Base-by-base conservation (phyloP, 805 yeast genomes). In the Lachancea nothofagi region DNA sequence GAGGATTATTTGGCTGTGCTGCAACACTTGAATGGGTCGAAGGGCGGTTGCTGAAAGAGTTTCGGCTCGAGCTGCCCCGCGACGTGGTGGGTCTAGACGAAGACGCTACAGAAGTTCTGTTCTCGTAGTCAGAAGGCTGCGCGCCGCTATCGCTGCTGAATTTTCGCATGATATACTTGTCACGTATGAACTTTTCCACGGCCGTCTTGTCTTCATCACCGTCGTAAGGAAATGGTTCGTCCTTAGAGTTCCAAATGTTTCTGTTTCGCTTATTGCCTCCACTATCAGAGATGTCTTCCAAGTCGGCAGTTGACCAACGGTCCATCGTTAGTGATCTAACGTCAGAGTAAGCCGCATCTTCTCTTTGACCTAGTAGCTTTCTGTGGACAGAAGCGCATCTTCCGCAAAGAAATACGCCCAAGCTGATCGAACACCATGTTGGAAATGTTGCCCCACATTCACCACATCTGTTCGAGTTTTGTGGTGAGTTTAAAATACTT, bases 331-430 rank as follows among this genome's bases (percentile, higher is more conserved):
- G 64, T 0, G 89, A 80, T 52, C 83, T 83, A 6, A 84, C 85
- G 36, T 67, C 63, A 4, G 89, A 79, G 9, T 80, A 61, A 29
- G 77, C 77, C 7, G 38, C 51, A 33, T 58, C 62, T 22, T 49
- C 54, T 19, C 60, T 46, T 2, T 69, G 50, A 0, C 87, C 84
- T 30, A 84, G 66, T 12, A 56, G 44, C 41, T 74, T 73, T 44
- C 86, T 68, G 60, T 86, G 95, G 24, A 79, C 70, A 3, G 85
- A 77, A 7, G 94, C 90, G 70, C 95, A 86, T 48, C 93, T 67
- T 12, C 93, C 93, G 65, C 95, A 86, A 13, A 86, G 65, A 43
- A 86, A 78, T 4, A 84, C 64, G 20, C 94, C 95, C 30, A 84
- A 43, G 36, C 59, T 57, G 3, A 53, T 36, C 0, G 64, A 55